These are phyloP conservation scores for Phaeosphaeria sp. DNA, from an alignment of 2,329 filamentous ascomycete genomes.

Conservation along the genomic window DNA sequence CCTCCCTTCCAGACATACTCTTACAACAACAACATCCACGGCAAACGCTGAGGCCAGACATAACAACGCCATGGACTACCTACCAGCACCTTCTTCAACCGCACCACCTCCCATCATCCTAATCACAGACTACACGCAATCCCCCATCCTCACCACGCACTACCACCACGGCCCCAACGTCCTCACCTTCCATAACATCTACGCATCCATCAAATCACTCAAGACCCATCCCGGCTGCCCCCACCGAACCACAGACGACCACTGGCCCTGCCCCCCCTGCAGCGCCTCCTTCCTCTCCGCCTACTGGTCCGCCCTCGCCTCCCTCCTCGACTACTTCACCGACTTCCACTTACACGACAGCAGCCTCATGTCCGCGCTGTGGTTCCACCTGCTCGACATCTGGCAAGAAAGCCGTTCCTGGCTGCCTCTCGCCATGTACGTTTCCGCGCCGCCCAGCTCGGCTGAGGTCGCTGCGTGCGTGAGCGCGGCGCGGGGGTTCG, in stretches of 20 bases:
- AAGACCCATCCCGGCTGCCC: slow-evolving; percentile 2
- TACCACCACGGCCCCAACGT: slow-evolving; percentile 23
- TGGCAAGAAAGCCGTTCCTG: slow-evolving; percentile 19
- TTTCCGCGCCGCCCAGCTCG: background rate
- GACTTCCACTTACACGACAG: slow-evolving; percentile 34
- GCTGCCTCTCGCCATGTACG: background rate
- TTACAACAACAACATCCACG: background rate
- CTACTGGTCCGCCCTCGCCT: slow-evolving; percentile 25
- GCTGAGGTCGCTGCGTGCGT: background rate
- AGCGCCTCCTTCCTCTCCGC: slow-evolving; percentile 4
- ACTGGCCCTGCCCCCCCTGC: slow-evolving; percentile 15
- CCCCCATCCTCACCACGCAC: slow-evolving; percentile 11
- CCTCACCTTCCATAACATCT: slow-evolving; percentile 21
- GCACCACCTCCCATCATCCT: slow-evolving; percentile 14
- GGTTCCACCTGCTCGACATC: slow-evolving; percentile 36
- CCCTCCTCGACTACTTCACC: slow-evolving; percentile 39
- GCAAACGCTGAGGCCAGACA: background rate
- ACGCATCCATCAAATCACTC: slow-evolving; percentile 19
- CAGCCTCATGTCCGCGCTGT: slow-evolving; percentile 29
- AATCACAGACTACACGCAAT: slow-evolving; percentile 14
- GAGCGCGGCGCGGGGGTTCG: background rate
- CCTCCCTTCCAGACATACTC: background rate
- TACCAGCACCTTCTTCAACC: background rate
- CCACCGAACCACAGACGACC: background rate
- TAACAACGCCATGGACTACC: background rate